Conservation (phyloP, 805 yeast species). For the Metahyphopichia silvanorum region DNA sequence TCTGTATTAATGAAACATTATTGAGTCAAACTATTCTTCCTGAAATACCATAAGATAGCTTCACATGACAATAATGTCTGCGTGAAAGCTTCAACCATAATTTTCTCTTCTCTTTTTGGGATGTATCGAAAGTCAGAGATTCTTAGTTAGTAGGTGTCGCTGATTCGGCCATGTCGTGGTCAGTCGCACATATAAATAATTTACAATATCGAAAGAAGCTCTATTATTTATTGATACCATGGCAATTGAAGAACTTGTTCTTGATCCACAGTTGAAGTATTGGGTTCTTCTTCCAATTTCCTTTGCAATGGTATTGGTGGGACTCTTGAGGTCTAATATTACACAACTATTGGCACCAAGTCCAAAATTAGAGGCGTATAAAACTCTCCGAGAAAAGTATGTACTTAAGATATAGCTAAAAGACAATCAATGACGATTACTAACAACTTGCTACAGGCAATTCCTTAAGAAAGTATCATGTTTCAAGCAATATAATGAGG, state of each 20-base stretch:
- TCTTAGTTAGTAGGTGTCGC: too few relatives aligned
- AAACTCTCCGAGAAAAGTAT: slow-evolving; percentile 37
- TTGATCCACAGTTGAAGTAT: slow-evolving; percentile 78
- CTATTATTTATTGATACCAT: too few relatives aligned
- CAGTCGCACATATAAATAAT: too few relatives aligned
- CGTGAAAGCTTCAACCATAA: too few relatives aligned
- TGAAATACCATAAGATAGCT: too few relatives aligned
- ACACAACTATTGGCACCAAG: slow-evolving; percentile 58
- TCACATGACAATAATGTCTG: too few relatives aligned
- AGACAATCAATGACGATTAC: slow-evolving; percentile 4
- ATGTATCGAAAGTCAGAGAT: too few relatives aligned
- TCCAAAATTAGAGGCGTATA: slow-evolving; percentile 51
- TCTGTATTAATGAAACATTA: too few relatives aligned
- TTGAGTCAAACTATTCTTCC: too few relatives aligned
- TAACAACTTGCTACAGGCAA: slow-evolving; percentile 35
- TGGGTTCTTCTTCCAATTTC: slow-evolving; percentile 94
- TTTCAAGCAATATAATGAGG: slow-evolving; percentile 52
- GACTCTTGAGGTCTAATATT: slow-evolving; percentile 68
- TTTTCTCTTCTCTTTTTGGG: too few relatives aligned
- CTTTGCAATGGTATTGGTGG: slow-evolving; percentile 84
- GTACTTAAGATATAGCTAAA: slow-evolving; percentile 8
- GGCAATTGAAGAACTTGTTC: slow-evolving; percentile 30
- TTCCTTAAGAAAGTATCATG: slow-evolving; percentile 56
- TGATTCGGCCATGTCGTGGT: too few relatives aligned
- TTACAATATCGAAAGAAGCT: too few relatives aligned